Evolutionary conservation across 75 land plant genomes (phyloP).

Genomic region (Selaginella moellendorffii): DNA sequence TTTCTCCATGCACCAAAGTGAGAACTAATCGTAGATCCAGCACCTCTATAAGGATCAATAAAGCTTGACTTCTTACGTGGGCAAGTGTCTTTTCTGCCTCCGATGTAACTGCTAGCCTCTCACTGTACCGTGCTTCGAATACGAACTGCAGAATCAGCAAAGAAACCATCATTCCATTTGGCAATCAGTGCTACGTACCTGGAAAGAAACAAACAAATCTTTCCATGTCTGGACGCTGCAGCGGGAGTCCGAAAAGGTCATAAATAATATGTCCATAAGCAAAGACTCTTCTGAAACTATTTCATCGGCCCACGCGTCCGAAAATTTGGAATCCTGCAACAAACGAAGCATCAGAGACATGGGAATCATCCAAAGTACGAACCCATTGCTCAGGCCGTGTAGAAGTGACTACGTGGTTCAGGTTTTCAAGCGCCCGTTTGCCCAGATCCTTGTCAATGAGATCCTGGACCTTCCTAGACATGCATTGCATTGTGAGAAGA

Average conservation of each 20-base stretch:
- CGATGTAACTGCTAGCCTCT: conserved; percentile 45
- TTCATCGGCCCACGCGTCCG: conserved; percentile 77
- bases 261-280: conserved; percentile 75
- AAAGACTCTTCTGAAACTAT: conserved; percentile 48
- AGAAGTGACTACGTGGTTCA: neutral
- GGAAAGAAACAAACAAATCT: conserved; percentile 40
- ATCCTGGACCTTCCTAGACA: neutral
- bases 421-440: neutral
- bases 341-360: neutral
- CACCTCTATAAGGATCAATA: conserved; percentile 73
- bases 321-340: conserved; percentile 46
- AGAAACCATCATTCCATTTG: too few species aligned
- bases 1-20: conserved; percentile 57
- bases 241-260: conserved; percentile 51
- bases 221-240: conserved; percentile 51
- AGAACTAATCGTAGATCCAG: conserved; percentile 71
- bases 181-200: too few species aligned
- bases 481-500: conserved; percentile 32
- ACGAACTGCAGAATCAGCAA: conserved; percentile 39
- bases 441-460: neutral
- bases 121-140: conserved; percentile 35
- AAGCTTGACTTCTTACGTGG: conserved; percentile 52
- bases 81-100: conserved; percentile 40
- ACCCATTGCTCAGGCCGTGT: neutral
- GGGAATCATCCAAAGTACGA: neutral